These are phyloP conservation scores for Chloris gayana DNA, from an alignment of 176 grass and related monocot genomes.

Conservation along the genomic window DNA sequence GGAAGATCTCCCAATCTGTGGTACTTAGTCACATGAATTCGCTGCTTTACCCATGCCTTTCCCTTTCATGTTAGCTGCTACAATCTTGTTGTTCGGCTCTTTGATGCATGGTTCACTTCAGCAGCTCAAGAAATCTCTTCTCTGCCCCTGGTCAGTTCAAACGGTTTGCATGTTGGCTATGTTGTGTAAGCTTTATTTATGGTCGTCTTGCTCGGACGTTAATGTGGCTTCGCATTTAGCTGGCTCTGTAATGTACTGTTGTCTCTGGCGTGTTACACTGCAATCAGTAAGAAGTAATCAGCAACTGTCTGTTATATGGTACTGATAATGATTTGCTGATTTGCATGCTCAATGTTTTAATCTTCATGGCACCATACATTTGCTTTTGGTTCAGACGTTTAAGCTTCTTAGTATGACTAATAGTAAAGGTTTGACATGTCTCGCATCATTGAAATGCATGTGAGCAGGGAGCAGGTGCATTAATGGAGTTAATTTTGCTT, in stretches of 20 bases:
- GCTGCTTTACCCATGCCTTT: slow-evolving; percentile 52
- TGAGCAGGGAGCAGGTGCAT: neutral
- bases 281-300: slow-evolving; percentile 51
- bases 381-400: neutral
- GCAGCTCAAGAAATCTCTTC: slow-evolving; percentile 39
- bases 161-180: slow-evolving; percentile 63
- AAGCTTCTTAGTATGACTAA: neutral
- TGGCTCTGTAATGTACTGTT: slow-evolving; percentile 57
- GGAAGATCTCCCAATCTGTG: neutral
- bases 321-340: neutral
- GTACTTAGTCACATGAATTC: slow-evolving; percentile 23
- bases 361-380: neutral
- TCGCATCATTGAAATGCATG: neutral
- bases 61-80: slow-evolving; percentile 52
- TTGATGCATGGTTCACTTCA: slow-evolving; percentile 43
- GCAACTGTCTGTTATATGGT: slow-evolving; percentile 26
- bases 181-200: slow-evolving; percentile 71
- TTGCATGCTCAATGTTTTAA: neutral
- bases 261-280: slow-evolving; percentile 34
- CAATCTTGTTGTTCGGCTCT: slow-evolving; percentile 36
- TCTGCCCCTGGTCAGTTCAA: slow-evolving; percentile 36
- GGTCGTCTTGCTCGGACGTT: slow-evolving; percentile 35
- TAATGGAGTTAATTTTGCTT: neutral
- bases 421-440: neutral
- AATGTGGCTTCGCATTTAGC: slow-evolving; percentile 62